These are phyloP conservation scores for Calophaca sinica DNA, from an alignment of 306 rosid genomes.

Conservation along the genomic window DNA sequence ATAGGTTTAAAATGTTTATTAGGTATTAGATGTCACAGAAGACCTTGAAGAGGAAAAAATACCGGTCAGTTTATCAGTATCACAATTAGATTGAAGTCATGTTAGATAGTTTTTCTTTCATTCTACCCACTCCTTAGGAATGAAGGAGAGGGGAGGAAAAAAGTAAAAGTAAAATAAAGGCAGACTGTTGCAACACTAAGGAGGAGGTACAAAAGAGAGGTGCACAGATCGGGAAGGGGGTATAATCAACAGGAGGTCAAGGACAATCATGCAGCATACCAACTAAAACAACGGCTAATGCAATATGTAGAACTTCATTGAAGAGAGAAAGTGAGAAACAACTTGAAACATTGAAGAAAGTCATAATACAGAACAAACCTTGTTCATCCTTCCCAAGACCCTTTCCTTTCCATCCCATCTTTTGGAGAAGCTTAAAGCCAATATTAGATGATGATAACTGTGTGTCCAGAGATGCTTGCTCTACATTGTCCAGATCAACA, in stretches of 20 bases:
- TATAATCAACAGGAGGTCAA: neutral
- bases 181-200: neutral
- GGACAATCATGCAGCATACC: constrained; percentile 1
- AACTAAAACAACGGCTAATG: constrained; percentile 4
- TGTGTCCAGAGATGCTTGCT: constrained; percentile 91
- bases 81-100: constrained; percentile 26
- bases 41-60: neutral
- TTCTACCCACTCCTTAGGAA: neutral
- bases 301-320: neutral
- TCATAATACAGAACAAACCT: constrained; percentile 56
- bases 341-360: neutral
- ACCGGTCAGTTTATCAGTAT: neutral
- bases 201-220: neutral
- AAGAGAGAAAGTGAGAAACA: constrained; percentile 25
- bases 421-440: constrained; percentile 97
- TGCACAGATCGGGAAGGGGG: neutral
- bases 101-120: constrained; percentile 7
- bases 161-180: neutral
- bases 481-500: constrained; percentile 91
- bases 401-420: constrained; percentile 99
- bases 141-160: neutral
- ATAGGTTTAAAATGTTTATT: neutral
- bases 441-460: constrained; percentile 82
- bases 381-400: constrained; percentile 99
- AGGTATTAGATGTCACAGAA: constrained; percentile 6